A percentile compares a stretch with the other conserved stretches of the same genome.
Conservation (phyloP, 805 yeast species). For the Saccharomycopsis fermentans region DNA sequence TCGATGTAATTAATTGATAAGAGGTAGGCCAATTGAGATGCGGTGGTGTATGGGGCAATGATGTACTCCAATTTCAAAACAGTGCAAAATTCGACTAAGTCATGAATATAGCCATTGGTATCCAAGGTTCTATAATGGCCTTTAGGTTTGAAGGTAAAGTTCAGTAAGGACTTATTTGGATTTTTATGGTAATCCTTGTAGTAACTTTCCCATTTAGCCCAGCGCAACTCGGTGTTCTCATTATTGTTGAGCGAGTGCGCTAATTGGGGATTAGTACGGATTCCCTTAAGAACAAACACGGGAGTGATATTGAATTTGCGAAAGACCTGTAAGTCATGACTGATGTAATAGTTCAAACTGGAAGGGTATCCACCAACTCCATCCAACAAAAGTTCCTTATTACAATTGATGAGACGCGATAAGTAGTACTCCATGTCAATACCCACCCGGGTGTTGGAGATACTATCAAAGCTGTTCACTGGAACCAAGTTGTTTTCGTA, state of each 20-base stretch:
- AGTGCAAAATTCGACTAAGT: slow-evolving; percentile 48
- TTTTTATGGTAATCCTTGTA: slow-evolving; percentile 21
- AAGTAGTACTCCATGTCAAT: slow-evolving; percentile 37
- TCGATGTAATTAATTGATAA: slow-evolving; percentile 48
- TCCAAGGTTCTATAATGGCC: slow-evolving; percentile 29
- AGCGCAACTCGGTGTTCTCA: slow-evolving; percentile 21
- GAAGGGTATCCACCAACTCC: slow-evolving; percentile 79
- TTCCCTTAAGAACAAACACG: slow-evolving; percentile 68
- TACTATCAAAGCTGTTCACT: slow-evolving; percentile 4
- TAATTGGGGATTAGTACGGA: slow-evolving; percentile 31
- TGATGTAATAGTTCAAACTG: slow-evolving; percentile 45
- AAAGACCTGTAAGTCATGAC: slow-evolving; percentile 53
- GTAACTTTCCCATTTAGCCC: slow-evolving; percentile 37
- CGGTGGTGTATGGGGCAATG: slow-evolving; percentile 75
- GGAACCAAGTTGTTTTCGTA: slow-evolving; percentile 9
- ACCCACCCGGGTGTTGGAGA: slow-evolving; percentile 26
- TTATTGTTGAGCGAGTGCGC: slow-evolving; percentile 14
- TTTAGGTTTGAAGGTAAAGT: not conserved
- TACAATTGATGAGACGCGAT: slow-evolving; percentile 43
- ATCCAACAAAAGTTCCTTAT: slow-evolving; percentile 58
- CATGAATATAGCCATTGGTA: slow-evolving; percentile 40
- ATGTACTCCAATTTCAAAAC: slow-evolving; percentile 51
- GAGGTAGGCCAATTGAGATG: slow-evolving; percentile 71
- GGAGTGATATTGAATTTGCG: slow-evolving; percentile 60
- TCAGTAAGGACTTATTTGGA: slow-evolving; percentile 29